Evolutionary conservation across 148 eudicot genomes (phyloP).

Genomic region (Rhododendron williamsianum): DNA sequence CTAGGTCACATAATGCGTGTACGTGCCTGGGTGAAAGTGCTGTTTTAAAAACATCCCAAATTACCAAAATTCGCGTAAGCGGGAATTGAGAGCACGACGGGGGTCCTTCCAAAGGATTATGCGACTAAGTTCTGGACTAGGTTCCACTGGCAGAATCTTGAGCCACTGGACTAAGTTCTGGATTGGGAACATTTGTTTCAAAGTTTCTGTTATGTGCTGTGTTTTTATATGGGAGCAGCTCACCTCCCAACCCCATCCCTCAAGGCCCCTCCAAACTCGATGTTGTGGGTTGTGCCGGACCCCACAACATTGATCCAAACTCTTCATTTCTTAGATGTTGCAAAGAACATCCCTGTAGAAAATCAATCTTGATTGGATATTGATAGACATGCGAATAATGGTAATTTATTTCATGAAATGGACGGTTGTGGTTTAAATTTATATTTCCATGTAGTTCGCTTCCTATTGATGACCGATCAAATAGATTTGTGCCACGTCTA

Average conservation of each 20-base stretch:
- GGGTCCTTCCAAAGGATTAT: background rate
- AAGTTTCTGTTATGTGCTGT: background rate
- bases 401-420: too few relatives aligned
- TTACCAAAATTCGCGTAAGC: background rate
- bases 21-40: background rate
- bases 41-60: background rate
- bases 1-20: background rate
- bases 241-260: background rate
- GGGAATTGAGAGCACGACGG: background rate
- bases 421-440: too few relatives aligned
- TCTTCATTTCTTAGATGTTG: too few relatives aligned
- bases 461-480: too few relatives aligned
- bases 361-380: too few relatives aligned
- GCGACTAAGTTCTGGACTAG: slow-evolving; percentile 2
- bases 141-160: slow-evolving; percentile 21
- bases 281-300: background rate
- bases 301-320: background rate
- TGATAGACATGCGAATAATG: too few relatives aligned
- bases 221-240: background rate
- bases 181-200: background rate
- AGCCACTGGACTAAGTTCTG: background rate
- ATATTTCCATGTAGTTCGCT: too few relatives aligned
- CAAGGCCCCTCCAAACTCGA: background rate
- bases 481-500: too few relatives aligned
- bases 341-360: too few relatives aligned